Conservation (phyloP, 2,329 filamentous ascomycete genomes). For the Claviceps lovelessii region DNA sequence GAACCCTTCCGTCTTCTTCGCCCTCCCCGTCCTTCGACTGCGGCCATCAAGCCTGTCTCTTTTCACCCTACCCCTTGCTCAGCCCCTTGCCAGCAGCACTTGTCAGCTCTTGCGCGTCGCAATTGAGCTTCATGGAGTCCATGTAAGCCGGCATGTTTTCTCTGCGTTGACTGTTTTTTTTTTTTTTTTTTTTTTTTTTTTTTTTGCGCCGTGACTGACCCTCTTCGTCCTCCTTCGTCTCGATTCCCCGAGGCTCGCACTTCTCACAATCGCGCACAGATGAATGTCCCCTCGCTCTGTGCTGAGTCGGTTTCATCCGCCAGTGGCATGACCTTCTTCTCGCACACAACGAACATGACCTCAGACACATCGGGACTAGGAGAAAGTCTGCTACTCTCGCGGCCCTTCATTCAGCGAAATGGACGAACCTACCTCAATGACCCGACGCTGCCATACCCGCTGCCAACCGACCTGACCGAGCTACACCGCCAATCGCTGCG, state of each 20-base stretch:
- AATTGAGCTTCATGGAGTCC: conserved; percentile 5
- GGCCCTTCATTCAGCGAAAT: conserved; percentile 57
- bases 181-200: background rate
- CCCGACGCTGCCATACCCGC: conserved; percentile 56
- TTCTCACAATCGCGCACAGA: conserved; percentile 16
- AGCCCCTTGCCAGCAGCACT: too few relatives aligned
- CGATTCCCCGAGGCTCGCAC: background rate
- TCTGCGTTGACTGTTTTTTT: background rate
- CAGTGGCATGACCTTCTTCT: conserved; percentile 28
- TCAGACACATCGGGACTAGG: conserved; percentile 32
- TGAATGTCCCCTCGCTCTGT: conserved; percentile 23
- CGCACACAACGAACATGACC: conserved; percentile 31
- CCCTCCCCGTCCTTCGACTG: background rate
- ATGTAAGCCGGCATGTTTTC: conserved; percentile 4
- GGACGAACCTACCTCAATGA: conserved; percentile 75
- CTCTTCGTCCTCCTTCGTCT: background rate
- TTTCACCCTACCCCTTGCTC: background rate
- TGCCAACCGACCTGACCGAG: conserved; percentile 77
- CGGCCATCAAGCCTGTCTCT: conserved; percentile 1
- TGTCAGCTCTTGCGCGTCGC: conserved; percentile 2
- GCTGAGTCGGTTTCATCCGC: conserved; percentile 33
- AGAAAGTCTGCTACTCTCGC: conserved; percentile 24
- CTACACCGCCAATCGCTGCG: conserved; percentile 76
- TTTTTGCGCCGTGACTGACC: background rate
- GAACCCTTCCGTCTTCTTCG: background rate